Evolutionary conservation across 1,139 yeast genomes (phyloP).

Genomic region (Yamadazyma pseudoaaseri): DNA sequence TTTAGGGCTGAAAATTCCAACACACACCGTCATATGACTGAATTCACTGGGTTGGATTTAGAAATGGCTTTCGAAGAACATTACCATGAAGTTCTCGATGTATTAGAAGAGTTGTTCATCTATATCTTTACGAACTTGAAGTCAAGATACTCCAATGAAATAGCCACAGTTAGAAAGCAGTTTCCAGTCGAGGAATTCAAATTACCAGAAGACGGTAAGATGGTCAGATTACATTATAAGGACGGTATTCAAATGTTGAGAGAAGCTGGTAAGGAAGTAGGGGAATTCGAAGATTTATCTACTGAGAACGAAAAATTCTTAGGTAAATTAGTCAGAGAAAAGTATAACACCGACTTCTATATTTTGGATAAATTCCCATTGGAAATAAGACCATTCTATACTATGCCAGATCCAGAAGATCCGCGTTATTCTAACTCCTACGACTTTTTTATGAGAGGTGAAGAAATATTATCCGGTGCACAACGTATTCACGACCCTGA

Average conservation of each 20-base stretch:
- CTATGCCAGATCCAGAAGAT: slow-evolving; percentile 97
- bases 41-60: slow-evolving; percentile 93
- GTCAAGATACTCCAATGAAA: slow-evolving; percentile 75
- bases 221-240: slow-evolving; percentile 86
- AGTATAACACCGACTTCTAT: slow-evolving; percentile 96
- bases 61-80: slow-evolving; percentile 99
- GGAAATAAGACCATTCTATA: slow-evolving; percentile 95
- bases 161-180: slow-evolving; percentile 87
- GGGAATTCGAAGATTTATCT: slow-evolving; percentile 82
- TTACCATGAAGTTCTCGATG: slow-evolving; percentile 90
- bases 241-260: slow-evolving; percentile 88
- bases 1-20: slow-evolving; percentile 99
- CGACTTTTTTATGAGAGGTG: slow-evolving; percentile 99
- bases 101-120: slow-evolving; percentile 80
- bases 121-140: slow-evolving; percentile 85
- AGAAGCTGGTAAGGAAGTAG: slow-evolving; percentile 78
- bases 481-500: slow-evolving; percentile 97
- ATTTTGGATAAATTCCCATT: slow-evolving; percentile 97
- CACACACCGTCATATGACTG: slow-evolving; percentile 99
- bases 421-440: slow-evolving; percentile 90
- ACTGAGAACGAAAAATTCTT: slow-evolving; percentile 93
- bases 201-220: slow-evolving; percentile 84
- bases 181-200: slow-evolving; percentile 97
- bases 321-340: slow-evolving; percentile 88
- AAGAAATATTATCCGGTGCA: slow-evolving; percentile 97